These are phyloP conservation scores for Candida buenavistaensis DNA, from an alignment of 1,139 yeast genomes.

Conservation along the genomic window DNA sequence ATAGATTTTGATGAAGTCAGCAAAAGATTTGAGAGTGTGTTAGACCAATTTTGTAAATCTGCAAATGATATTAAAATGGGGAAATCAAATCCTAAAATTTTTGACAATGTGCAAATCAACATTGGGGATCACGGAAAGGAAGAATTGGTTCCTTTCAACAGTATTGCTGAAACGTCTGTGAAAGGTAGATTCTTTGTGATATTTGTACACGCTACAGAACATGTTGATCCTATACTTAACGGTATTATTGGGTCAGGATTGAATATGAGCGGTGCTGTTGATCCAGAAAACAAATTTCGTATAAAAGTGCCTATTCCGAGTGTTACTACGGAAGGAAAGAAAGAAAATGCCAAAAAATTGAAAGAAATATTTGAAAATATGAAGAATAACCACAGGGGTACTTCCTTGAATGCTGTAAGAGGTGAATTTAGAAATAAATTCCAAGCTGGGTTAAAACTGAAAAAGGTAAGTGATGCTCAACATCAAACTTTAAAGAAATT, in stretches of 20 bases:
- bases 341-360: conserved; percentile 56
- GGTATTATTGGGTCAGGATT: conserved; percentile 67
- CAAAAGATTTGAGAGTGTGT: conserved; percentile 44
- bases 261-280: conserved; percentile 78
- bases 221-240: conserved; percentile 67
- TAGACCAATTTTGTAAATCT: conserved; percentile 55
- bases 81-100: conserved; percentile 62
- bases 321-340: conserved; percentile 67
- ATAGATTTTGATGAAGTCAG: conserved; percentile 45
- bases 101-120: conserved; percentile 59
- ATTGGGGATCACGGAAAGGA: conserved; percentile 31
- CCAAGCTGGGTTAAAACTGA: conserved; percentile 42
- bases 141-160: conserved; percentile 48
- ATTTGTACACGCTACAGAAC: conserved; percentile 80
- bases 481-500: conserved; percentile 55
- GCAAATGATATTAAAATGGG: conserved; percentile 68
- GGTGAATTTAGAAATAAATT: conserved; percentile 59
- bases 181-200: conserved; percentile 71
- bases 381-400: conserved; percentile 42
- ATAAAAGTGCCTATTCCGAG: conserved; percentile 77
- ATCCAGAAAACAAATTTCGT: conserved; percentile 69
- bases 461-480: conserved; percentile 57
- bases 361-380: conserved; percentile 65
- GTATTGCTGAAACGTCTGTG: conserved; percentile 73
- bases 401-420: conserved; percentile 58